Evolutionary conservation across 139 green algal genomes (phyloP), one percentile per base, ranked within the genome.

Genomic region (Volvox africanus): DNA sequence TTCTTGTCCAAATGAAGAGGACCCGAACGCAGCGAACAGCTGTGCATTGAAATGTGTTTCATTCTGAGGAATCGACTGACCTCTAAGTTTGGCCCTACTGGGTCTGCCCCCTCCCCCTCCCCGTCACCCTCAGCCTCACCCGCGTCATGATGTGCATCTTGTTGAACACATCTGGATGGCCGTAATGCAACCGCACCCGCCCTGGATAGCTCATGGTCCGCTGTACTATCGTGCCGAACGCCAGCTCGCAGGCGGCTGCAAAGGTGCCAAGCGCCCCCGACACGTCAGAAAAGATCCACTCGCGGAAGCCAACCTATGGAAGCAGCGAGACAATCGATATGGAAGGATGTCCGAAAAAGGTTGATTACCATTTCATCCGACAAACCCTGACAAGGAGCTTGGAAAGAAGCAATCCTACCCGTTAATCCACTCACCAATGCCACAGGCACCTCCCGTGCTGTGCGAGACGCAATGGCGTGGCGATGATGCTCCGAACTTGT

Each of bases 101-200:
- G n/a, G n/a, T n/a, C n/a, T n/a, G n/a, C n/a, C n/a, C n/a, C n/a
- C n/a, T n/a, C 69, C 24, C 17, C 36, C 35, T 44, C 16, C 55
- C 55, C 6, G 3, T 55, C 28, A 44, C 55, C 55, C 55, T 1
- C 55, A 24, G 26, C 16, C 80, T 3, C 88, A 91, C 88, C 88
- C 88, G 32, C 35, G 69, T 88, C 88, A 92, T 88, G 80, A 84
- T 61, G 80, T 85, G 69, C 55, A 97, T 91, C 88, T 97, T 97
- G 94, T 99, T 97, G 94, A 97, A 99, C 6, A 98, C 88, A 89
- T 99, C 97, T n/a, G 97, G 97, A 90, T 99, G 97, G 83, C 97
- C 97, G 92, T 99, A 99, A 89, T 99, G 97, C 92, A 99, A 96
- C 61, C 97, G 92, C 96, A 96, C 75, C 36, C 85, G 33, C 44